Evolutionary conservation across 352 stramenopile species (phyloP), one percentile per base, ranked within the genome.

Genomic region (Peronosclerospora sorghi): DNA sequence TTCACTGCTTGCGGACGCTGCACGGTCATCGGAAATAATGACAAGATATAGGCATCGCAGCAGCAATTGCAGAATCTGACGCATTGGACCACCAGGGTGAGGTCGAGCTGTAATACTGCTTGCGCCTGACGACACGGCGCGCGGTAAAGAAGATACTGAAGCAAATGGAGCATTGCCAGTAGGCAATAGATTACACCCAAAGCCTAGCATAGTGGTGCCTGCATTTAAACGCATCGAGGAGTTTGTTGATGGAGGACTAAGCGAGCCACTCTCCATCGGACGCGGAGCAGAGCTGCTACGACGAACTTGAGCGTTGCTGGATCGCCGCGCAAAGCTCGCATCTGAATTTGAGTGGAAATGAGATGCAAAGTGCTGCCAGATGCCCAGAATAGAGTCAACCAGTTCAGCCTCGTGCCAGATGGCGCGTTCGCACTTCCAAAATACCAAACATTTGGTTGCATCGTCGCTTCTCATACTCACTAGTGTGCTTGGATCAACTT

Each of bases 331-430:
- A 36, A 91, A 91, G 38, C 73, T 83, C 9, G 75, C 78, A 49
- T 91, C 75, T 6, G 68, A 72, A 39, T 86, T 65, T 1, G 64
- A 81, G 32, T 83, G 73, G 28, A 91, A 85, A 29, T 65, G 61
- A 15, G 78, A 70, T 4, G 69, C 75, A 15, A 87, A 81, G 39
- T 87, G 76, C 51, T 91, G 78, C 78, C 78, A 91, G 21, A 88
- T 73, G 2, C 67, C 64, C 15, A 91, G 44, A 37, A 91, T 70
- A 21, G 74, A 62, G 32, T 91, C 76, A 6, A 86, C 70, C 4
- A 91, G 55, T 40, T 91, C 78, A 5, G 72, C 56, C 47, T 91
- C 78, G 35, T 86, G 65, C 65, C 62, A 80, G 39, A 86, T 75
- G 32, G 73, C 65, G 14, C 77, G 69, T 24, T 85, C 72, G 36